Percentiles rank a stretch among this genome's conserved stretches.
phyloP scores from a whole-genome alignment of 2,329 filamentous ascomycete genomes.

The Beauveria scarabaeidicola region DNA sequence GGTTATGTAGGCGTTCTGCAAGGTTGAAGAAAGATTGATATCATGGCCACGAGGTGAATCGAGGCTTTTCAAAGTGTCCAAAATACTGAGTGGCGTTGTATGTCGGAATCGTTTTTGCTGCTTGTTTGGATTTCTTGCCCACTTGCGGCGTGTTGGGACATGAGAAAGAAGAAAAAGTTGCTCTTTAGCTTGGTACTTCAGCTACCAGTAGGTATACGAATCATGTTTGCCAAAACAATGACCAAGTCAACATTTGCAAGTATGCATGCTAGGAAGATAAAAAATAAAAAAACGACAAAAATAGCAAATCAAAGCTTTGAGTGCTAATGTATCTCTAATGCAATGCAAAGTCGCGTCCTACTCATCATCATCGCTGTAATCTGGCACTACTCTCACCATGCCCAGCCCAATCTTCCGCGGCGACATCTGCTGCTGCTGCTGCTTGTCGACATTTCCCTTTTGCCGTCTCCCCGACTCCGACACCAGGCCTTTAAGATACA shows the following conservation, averaged over 20 bases:
- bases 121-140: background rate
- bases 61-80: background rate
- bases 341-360: slow-evolving; percentile 15
- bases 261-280: background rate
- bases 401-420: slow-evolving; percentile 28
- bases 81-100: background rate
- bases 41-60: too few species aligned
- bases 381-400: slow-evolving; percentile 36
- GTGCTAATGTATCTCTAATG: background rate
- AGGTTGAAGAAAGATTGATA: too few species aligned
- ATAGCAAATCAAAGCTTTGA: background rate
- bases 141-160: background rate
- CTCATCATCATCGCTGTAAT: slow-evolving; percentile 27
- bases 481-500: slow-evolving; percentile 72
- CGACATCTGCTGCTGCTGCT: slow-evolving; percentile 19
- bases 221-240: background rate
- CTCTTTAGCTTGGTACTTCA: background rate
- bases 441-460: slow-evolving; percentile 31
- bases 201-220: background rate
- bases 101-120: background rate
- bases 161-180: background rate
- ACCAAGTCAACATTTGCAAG: too few species aligned
- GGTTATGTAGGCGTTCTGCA: background rate
- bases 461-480: slow-evolving; percentile 57
- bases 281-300: background rate